These are phyloP conservation scores for Blastomyces emzantsi DNA, from an alignment of 2,329 filamentous ascomycete species.

Conservation along the genomic window DNA sequence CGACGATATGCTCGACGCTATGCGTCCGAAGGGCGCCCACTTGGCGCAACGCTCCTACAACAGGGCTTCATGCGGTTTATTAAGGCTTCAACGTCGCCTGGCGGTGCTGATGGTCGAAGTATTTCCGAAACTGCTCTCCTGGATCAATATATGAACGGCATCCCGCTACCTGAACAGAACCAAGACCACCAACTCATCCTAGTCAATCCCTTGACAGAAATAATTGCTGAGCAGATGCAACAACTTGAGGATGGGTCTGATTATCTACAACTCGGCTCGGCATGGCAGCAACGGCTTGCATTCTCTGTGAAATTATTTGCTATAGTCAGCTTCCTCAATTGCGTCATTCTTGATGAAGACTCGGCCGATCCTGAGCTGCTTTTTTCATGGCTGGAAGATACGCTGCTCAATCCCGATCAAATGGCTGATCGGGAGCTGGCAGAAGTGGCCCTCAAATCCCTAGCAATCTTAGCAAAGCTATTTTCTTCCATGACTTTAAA, in stretches of 20 bases:
- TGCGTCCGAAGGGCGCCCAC: slow-evolving; percentile 63
- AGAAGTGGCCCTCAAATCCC: slow-evolving; percentile 65
- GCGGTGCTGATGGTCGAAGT: slow-evolving; percentile 55
- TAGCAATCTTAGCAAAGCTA: slow-evolving; percentile 71
- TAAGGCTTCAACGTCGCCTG: slow-evolving; percentile 65
- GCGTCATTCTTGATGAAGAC: slow-evolving; percentile 70
- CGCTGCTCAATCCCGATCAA: slow-evolving; percentile 66
- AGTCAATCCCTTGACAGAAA: slow-evolving; percentile 54
- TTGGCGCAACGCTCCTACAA: slow-evolving; percentile 87
- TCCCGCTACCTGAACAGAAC: slow-evolving; percentile 38
- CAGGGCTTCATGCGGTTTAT: slow-evolving; percentile 80
- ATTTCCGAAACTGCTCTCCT: slow-evolving; percentile 58
- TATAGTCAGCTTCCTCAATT: slow-evolving; percentile 76
- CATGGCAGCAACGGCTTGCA: slow-evolving; percentile 77
- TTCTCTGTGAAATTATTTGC: slow-evolving; percentile 78
- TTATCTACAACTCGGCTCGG: slow-evolving; percentile 75
- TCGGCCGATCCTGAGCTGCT: slow-evolving; percentile 69
- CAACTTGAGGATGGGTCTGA: slow-evolving; percentile 83
- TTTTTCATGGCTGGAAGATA: slow-evolving; percentile 76
- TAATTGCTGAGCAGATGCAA: slow-evolving; percentile 74
- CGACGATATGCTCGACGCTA: slow-evolving; percentile 79
- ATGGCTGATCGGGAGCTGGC: slow-evolving; percentile 74
- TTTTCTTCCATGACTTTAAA: slow-evolving; percentile 63
- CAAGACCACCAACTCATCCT: slow-evolving; percentile 26
- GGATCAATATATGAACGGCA: slow-evolving; percentile 59